Percentiles rank a stretch among this genome's conserved stretches.
phyloP scores from a whole-genome alignment of 805 yeast genomes.

The Starmerella geochares region DNA sequence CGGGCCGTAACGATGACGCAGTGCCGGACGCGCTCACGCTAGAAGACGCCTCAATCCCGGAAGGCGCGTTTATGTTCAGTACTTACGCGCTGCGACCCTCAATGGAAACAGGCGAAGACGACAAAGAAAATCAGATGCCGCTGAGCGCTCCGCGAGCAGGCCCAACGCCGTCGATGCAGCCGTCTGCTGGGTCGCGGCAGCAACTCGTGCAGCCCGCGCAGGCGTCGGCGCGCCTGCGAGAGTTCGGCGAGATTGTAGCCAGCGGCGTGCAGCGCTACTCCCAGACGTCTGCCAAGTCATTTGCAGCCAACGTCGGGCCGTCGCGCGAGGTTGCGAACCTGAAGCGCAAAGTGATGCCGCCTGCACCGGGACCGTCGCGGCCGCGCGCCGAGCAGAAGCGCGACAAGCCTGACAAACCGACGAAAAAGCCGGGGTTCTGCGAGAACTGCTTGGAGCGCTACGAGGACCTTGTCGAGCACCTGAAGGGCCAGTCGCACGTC shows the following conservation, averaged over 20 bases:
- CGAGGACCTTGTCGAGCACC: slow-evolving; percentile 69
- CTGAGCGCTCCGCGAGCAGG: not conserved
- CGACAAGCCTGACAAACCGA: slow-evolving; percentile 8
- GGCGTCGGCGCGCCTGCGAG: slow-evolving; percentile 17
- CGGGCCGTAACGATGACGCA: no score
- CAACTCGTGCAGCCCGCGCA: slow-evolving; percentile 8
- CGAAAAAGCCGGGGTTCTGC: slow-evolving; percentile 64
- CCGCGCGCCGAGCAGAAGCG: slow-evolving; percentile 10
- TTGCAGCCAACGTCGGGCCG: slow-evolving; percentile 29
- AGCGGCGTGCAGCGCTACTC: slow-evolving; percentile 47
- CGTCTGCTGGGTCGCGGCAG: slow-evolving; percentile 4
- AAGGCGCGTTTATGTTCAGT: no score
- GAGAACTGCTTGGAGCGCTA: slow-evolving; percentile 85
- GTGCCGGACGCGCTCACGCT: no score
- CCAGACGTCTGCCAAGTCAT: slow-evolving; percentile 31
- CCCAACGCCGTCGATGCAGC: slow-evolving; percentile 1
- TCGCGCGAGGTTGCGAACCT: slow-evolving; percentile 37
- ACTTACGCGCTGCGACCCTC: not conserved
- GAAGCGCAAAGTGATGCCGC: slow-evolving; percentile 32
- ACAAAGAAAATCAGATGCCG: slow-evolving; percentile 12
- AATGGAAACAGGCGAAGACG: not conserved
- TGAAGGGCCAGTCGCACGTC: slow-evolving; percentile 56
- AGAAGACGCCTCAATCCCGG: no score
- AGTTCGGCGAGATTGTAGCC: slow-evolving; percentile 48
- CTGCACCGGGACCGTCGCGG: slow-evolving; percentile 25